phyloP scores from a whole-genome alignment of 2,329 filamentous ascomycete species.

The Exserohilum rostratum region DNA sequence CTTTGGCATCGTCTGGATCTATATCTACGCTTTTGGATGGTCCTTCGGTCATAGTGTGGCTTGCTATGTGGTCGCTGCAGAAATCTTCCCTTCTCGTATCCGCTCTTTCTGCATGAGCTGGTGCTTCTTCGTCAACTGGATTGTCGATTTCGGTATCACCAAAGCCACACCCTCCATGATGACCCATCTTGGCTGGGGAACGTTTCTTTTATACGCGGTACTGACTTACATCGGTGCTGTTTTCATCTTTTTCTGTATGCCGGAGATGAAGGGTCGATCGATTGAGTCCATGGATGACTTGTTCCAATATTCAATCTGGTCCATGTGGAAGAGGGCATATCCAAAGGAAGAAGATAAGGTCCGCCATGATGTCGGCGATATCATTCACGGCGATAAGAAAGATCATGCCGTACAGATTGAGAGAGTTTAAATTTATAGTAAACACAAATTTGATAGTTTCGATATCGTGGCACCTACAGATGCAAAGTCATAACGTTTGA shows the following conservation, averaged over 20 bases:
- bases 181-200: background rate
- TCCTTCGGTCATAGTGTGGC: background rate
- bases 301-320: background rate
- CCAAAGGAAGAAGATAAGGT: background rate
- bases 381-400: background rate
- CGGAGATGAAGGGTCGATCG: background rate
- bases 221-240: background rate
- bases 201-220: background rate
- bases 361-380: background rate
- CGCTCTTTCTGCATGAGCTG: background rate
- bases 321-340: background rate
- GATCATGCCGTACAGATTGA: background rate
- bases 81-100: background rate
- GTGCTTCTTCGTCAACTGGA: background rate
- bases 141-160: background rate
- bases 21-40: background rate
- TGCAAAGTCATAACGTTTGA: background rate
- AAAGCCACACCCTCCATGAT: background rate
- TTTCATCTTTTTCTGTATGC: background rate
- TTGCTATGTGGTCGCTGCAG: background rate
- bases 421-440: background rate
- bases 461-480: background rate
- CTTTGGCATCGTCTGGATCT: background rate
- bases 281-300: background rate
- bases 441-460: background rate